Conservation (phyloP, 2,329 filamentous ascomycete genomes). For the Spiromastix sp. region DNA sequence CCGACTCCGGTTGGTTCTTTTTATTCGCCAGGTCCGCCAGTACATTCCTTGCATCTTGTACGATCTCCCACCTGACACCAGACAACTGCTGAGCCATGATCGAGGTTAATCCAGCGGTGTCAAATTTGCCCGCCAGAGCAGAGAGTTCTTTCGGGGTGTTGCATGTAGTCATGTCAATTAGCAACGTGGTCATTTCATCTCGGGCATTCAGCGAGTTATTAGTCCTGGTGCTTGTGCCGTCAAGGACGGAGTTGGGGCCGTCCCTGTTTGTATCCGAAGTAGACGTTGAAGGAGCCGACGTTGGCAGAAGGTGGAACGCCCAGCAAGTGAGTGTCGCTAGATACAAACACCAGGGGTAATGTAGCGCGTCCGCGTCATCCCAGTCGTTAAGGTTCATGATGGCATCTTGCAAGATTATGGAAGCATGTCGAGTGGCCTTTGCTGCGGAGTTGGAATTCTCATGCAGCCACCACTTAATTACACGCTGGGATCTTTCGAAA, state of each 20-base stretch:
- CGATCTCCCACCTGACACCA: conserved; percentile 51
- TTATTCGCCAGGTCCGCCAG: conserved; percentile 21
- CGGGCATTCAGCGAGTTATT: conserved; percentile 29
- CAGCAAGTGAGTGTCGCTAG: conserved; percentile 49
- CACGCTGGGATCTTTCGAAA: conserved; percentile 39
- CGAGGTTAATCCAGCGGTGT: conserved; percentile 43
- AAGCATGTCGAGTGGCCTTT: conserved; percentile 44
- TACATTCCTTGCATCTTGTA: conserved; percentile 52
- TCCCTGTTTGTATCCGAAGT: conserved; percentile 4
- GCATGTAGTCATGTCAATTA: conserved; percentile 26
- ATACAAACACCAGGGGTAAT: conserved; percentile 54
- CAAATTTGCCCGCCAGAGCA: conserved; percentile 33
- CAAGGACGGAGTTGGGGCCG: background rate
- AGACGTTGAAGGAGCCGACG: conserved; percentile 4
- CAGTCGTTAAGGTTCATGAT: conserved; percentile 40
- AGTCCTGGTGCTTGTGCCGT: background rate
- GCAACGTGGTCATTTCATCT: conserved; percentile 22
- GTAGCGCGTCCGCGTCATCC: conserved; percentile 45
- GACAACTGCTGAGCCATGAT: conserved; percentile 46
- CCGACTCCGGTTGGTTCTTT: too few species aligned
- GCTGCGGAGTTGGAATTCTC: conserved; percentile 24
- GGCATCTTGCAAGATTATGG: conserved; percentile 41
- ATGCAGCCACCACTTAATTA: conserved; percentile 42
- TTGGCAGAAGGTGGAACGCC: conserved; percentile 42
- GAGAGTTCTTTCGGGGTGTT: conserved; percentile 25